Evolutionary conservation across 2,329 filamentous ascomycete genomes (phyloP).

Genomic region (Epichloe glyceriae): DNA sequence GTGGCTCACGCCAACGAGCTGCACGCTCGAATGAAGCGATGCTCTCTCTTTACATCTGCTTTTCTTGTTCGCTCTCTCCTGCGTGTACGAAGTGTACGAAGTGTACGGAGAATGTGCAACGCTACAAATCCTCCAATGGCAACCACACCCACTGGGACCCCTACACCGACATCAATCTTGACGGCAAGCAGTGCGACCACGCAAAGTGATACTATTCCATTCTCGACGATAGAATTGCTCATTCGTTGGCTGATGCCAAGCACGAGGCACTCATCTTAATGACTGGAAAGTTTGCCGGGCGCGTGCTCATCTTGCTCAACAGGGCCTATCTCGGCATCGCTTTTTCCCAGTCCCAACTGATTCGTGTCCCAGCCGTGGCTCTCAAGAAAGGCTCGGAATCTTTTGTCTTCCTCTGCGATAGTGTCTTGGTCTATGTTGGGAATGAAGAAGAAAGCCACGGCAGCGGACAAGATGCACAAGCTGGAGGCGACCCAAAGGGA

Average conservation of each 20-base stretch:
- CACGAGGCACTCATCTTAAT: neutral
- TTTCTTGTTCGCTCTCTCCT: too few relatives aligned
- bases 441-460: slow-evolving; percentile 44
- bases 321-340: neutral
- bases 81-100: too few relatives aligned
- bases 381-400: slow-evolving; percentile 63
- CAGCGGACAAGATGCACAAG: slow-evolving; percentile 63
- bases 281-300: neutral
- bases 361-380: slow-evolving; percentile 62
- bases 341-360: slow-evolving; percentile 28
- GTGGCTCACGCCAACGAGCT: too few relatives aligned
- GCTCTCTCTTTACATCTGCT: too few relatives aligned
- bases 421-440: slow-evolving; percentile 78
- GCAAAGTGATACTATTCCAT: too few relatives aligned
- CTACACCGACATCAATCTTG: too few relatives aligned
- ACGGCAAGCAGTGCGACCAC: too few relatives aligned
- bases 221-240: too few relatives aligned
- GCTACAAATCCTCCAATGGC: too few relatives aligned
- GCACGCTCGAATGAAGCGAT: too few relatives aligned
- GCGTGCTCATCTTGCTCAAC: neutral
- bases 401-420: slow-evolving; percentile 62
- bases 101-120: too few relatives aligned
- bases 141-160: too few relatives aligned
- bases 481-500: slow-evolving; percentile 72
- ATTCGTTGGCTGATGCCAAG: neutral